Evolutionary conservation across 768 basidiomycete species (phyloP), one percentile per base, ranked within the genome.

Genomic region (Clitopilus hobsonii): DNA sequence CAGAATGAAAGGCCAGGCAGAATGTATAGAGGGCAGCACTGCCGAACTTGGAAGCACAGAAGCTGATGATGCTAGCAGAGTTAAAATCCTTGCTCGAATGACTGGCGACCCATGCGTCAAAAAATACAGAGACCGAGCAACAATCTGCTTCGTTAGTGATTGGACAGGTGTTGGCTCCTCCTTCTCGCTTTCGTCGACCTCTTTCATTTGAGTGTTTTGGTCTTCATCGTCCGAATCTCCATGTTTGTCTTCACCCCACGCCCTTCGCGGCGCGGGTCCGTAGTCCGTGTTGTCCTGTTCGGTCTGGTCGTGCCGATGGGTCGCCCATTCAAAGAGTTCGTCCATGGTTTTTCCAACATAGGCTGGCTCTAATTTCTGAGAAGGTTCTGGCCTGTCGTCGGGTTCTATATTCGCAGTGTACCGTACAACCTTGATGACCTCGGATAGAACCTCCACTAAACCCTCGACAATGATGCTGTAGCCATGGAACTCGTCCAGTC

Each of bases 401-500:
- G 52, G 54, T 38, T 54, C 61, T 45, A 64, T 63, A 23, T 67
- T 71, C 38, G 77, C 76, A 53, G 88, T 84, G 0, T 69, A 64
- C 58, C 85, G 83, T 60, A 97, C 83, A 28, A 86, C 89, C 52
- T 84, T 84, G 53, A 97, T 80, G 10, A 99, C 86, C 58, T 96
- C 91, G 38, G 80, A 81, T 45, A 99, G 70, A 6, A 97, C 95
- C 47, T 91, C 91, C 23, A 98, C 75, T 2, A 99, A 76, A 0
- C 92, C 90, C 58, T 94, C 90, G 1, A 95, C 91, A 20, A 98
- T 71, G 24, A 86, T 66, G 20, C 85, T 84, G 69, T 99, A 98
- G 13, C 94, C 96, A 67, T 98, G 96, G 66, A 84, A 98, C 59
- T 97, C 94, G 63, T 98, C 97, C 18, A 98, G 75, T 25, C 94